phyloP scores from a whole-genome alignment of 75 land plant species.

The Pinus taeda region DNA sequence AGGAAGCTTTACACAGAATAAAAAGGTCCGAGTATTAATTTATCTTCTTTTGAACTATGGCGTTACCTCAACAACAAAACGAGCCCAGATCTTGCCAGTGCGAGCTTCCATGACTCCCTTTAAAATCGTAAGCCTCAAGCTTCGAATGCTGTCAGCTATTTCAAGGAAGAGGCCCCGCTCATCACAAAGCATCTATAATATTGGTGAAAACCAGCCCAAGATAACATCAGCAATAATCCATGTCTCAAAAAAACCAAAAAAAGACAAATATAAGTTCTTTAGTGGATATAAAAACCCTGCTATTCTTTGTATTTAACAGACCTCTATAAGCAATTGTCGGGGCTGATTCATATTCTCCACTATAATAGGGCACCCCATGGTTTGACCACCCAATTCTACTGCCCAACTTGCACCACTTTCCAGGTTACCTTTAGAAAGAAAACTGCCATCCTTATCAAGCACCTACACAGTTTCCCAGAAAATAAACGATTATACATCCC shows the following conservation, averaged over 20 bases:
- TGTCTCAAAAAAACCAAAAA: neutral
- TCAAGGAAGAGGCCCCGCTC: conserved; percentile 55
- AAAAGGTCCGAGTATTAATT: neutral
- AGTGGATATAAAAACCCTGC: neutral
- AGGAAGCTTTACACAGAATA: neutral
- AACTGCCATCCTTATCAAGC: neutral
- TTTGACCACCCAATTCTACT: conserved; percentile 31
- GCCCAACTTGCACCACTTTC: conserved; percentile 55
- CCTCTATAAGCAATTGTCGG: conserved; percentile 82
- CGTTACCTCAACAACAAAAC: conserved; percentile 68
- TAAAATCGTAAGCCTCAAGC: conserved; percentile 48
- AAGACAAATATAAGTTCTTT: neutral
- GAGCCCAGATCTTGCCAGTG: conserved; percentile 53
- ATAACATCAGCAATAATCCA: neutral
- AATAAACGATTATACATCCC: too few relatives aligned
- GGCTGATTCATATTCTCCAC: conserved; percentile 63
- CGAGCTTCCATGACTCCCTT: conserved; percentile 57
- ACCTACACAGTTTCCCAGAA: conserved; percentile 9
- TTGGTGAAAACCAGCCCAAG: neutral
- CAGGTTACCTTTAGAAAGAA: neutral
- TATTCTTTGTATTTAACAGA: conserved; percentile 1
- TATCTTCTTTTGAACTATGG: neutral
- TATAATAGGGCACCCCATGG: conserved; percentile 46
- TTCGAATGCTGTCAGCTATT: conserved; percentile 46
- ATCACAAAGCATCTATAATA: conserved; percentile 64